Percentiles rank a stretch among this genome's conserved stretches.
phyloP scores from a whole-genome alignment of 148 eudicot species.

The Pouteria glomerata region DNA sequence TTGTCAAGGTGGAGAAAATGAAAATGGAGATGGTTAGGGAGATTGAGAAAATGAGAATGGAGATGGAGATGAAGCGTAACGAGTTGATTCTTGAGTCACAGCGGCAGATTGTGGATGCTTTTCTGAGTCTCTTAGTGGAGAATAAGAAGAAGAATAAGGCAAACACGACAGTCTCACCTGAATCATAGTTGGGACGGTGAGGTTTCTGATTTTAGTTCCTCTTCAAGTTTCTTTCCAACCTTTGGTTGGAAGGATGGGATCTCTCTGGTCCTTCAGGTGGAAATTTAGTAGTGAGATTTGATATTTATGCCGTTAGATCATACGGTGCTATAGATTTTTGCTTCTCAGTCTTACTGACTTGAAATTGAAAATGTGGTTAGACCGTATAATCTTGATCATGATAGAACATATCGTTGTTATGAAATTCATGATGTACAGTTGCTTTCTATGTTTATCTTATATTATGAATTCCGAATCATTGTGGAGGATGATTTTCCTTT shows the following conservation, averaged over 20 bases:
- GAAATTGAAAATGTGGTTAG: background rate
- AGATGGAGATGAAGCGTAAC: slow-evolving; percentile 78
- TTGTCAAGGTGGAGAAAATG: slow-evolving; percentile 72
- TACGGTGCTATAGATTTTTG: background rate
- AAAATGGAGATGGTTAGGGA: slow-evolving; percentile 77
- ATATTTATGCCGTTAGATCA: background rate
- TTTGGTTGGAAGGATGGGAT: background rate
- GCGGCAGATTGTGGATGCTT: slow-evolving; percentile 61
- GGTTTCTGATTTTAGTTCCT: background rate
- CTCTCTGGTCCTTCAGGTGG: background rate
- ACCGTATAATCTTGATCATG: background rate
- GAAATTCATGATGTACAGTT: background rate
- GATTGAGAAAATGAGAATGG: slow-evolving; percentile 62
- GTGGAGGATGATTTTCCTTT: background rate
- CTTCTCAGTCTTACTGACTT: background rate
- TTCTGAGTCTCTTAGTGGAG: slow-evolving; percentile 36
- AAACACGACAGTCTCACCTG: slow-evolving; percentile 8
- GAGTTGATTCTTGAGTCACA: slow-evolving; percentile 81
- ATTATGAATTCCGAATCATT: background rate
- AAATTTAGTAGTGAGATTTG: background rate
- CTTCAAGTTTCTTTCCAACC: background rate
- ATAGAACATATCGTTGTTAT: background rate
- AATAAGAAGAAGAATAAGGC: slow-evolving; percentile 15
- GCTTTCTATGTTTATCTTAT: background rate
- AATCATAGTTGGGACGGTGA: slow-evolving; percentile 11